A percentile compares a stretch with the other conserved stretches of the same genome.
These are phyloP conservation scores for Physcomitrium patens DNA, from an alignment of 225 moss, liverwort and hornwort genomes.

Conservation along the genomic window DNA sequence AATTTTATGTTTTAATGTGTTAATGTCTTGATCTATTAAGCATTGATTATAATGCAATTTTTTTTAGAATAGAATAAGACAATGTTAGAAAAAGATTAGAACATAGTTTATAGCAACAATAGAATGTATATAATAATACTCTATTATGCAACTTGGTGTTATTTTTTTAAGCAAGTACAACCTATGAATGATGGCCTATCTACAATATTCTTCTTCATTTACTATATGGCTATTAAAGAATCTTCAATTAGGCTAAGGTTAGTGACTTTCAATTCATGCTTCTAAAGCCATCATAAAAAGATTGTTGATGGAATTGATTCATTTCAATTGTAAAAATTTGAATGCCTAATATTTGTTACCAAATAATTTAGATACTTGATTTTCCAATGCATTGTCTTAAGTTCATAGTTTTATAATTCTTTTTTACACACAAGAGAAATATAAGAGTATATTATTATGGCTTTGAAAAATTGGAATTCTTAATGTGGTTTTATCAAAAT, in stretches of 20 bases:
- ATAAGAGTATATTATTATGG: slow-evolving; percentile 61
- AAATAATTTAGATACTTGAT: slow-evolving; percentile 18
- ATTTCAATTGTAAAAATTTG: slow-evolving; percentile 10
- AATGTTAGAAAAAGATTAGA: slow-evolving; percentile 56
- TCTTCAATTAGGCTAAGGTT: slow-evolving; percentile 63
- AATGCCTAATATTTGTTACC: slow-evolving; percentile 15
- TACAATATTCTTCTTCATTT: slow-evolving; percentile 46
- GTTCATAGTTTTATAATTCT: slow-evolving; percentile 65
- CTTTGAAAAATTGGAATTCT: slow-evolving; percentile 44
- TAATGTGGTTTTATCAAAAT: slow-evolving; percentile 57
- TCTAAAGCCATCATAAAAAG: neutral
- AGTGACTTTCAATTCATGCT: slow-evolving; percentile 6
- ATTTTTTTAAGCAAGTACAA: slow-evolving; percentile 58
- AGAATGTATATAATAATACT: slow-evolving; percentile 59
- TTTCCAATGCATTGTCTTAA: slow-evolving; percentile 59
- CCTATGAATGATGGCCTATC: slow-evolving; percentile 57
- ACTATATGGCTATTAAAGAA: slow-evolving; percentile 65
- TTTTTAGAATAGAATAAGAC: slow-evolving; percentile 62
- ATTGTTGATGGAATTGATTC: slow-evolving; percentile 1
- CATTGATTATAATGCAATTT: slow-evolving; percentile 20
- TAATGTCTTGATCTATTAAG: neutral
- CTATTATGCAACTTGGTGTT: slow-evolving; percentile 67
- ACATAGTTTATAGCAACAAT: slow-evolving; percentile 54
- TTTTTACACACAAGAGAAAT: slow-evolving; percentile 59
- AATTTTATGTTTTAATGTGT: neutral